A percentile compares a stretch with the other conserved stretches of the same genome.
Evolutionary conservation across 352 stramenopile genomes (phyloP).

Genomic region (Globisporangium polare): DNA sequence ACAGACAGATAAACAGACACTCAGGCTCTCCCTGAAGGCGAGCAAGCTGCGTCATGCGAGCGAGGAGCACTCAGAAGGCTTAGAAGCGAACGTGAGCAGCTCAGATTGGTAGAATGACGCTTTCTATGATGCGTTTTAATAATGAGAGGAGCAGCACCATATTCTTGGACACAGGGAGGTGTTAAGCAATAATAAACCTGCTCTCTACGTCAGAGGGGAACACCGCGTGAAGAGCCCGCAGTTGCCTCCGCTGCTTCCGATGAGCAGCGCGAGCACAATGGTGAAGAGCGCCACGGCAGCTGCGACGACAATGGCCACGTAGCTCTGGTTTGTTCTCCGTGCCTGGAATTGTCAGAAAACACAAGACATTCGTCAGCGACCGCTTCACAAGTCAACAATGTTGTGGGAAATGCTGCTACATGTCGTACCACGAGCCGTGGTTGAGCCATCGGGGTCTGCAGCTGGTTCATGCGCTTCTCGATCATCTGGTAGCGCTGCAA

Average conservation of each 20-base stretch:
- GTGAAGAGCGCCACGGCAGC: constrained; percentile 1
- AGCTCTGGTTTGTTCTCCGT: constrained; percentile 24
- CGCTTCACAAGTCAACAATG: not conserved
- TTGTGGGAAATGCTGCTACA: constrained; percentile 9
- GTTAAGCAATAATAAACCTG: too few species aligned
- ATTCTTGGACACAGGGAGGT: too few species aligned
- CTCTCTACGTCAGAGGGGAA: constrained; percentile 13
- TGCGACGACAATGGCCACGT: constrained; percentile 16
- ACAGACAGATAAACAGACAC: not conserved
- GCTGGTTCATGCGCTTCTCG: constrained; percentile 55
- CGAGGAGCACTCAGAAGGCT: not conserved
- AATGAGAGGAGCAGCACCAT: too few species aligned
- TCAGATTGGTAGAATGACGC: not conserved
- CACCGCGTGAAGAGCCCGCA: constrained; percentile 11
- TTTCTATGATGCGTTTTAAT: constrained; percentile 7
- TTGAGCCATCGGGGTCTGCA: constrained; percentile 42
- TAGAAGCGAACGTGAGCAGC: not conserved
- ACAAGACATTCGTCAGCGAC: too few species aligned
- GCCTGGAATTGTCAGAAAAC: constrained; percentile 16
- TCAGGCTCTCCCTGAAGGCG: too few species aligned
- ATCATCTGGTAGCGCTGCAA: constrained; percentile 53
- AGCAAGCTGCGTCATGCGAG: not conserved
- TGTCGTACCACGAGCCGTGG: constrained; percentile 37
- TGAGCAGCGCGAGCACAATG: not conserved
- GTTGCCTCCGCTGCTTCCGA: constrained; percentile 1